phyloP scores from a whole-genome alignment of 1,139 yeast genomes.

The Pneumocystis canis region DNA sequence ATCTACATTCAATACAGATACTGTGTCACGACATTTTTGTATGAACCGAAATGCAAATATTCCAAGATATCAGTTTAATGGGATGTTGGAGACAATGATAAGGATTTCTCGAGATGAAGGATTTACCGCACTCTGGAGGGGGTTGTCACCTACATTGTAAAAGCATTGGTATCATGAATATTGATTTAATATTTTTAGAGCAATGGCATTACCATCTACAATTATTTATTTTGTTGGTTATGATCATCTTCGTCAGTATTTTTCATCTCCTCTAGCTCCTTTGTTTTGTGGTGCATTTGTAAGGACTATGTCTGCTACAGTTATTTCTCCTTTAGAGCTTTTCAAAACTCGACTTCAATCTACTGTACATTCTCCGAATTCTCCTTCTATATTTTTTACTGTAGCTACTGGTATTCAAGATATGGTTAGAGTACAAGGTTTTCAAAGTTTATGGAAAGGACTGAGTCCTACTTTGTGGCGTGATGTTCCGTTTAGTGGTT shows the following conservation, averaged over 20 bases:
- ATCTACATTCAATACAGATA: constrained; percentile 1
- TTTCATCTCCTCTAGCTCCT: constrained; percentile 39
- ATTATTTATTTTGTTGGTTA: constrained; percentile 90
- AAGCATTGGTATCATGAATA: neutral
- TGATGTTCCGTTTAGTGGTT: constrained; percentile 92
- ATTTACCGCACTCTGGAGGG: constrained; percentile 67
- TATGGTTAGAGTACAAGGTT: constrained; percentile 45
- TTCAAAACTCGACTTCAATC: constrained; percentile 80
- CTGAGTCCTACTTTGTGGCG: constrained; percentile 81
- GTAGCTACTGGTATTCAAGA: constrained; percentile 36
- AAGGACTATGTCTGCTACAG: constrained; percentile 67
- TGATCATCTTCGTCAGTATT: constrained; percentile 44
- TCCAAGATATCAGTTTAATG: constrained; percentile 21
- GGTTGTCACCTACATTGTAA: constrained; percentile 56
- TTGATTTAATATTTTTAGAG: constrained; percentile 1
- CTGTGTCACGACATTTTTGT: neutral
- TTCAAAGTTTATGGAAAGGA: constrained; percentile 62
- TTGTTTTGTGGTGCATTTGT: constrained; percentile 77
- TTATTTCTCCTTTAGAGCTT: constrained; percentile 76
- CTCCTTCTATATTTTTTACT: constrained; percentile 7
- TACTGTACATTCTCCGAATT: constrained; percentile 18
- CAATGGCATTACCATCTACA: constrained; percentile 88
- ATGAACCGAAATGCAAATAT: neutral
- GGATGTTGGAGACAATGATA: constrained; percentile 61
- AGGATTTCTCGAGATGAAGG: constrained; percentile 65